These are phyloP conservation scores for Leccinum barrowsii DNA, from an alignment of 768 basidiomycete genomes.

Conservation along the genomic window DNA sequence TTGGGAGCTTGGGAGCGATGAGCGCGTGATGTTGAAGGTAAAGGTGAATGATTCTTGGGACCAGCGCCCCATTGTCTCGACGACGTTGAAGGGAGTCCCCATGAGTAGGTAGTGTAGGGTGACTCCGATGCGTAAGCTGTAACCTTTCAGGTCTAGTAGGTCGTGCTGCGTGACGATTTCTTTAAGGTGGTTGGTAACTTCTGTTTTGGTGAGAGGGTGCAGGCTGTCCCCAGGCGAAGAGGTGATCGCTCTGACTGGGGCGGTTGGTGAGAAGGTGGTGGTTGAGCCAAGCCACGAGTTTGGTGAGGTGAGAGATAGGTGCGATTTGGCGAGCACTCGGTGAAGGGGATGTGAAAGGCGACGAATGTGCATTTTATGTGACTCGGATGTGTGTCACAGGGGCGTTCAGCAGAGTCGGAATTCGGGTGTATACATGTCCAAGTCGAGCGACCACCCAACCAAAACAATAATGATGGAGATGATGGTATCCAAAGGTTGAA, in stretches of 20 bases:
- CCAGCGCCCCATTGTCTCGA: no score
- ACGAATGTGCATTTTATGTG: neutral
- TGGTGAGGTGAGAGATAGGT: neutral
- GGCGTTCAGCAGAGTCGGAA: no score
- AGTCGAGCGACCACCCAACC: no score
- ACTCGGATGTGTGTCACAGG: neutral
- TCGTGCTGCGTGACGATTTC: neutral
- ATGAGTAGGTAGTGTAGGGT: no score
- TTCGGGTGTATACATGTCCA: no score
- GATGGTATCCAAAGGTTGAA: no score
- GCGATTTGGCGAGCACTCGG: neutral
- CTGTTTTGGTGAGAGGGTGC: neutral
- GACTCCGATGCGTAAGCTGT: no score
- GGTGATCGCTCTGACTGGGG: neutral
- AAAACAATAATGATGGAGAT: no score
- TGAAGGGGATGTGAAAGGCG: neutral
- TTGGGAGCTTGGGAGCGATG: no score
- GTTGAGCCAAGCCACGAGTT: neutral
- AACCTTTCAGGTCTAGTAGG: neutral
- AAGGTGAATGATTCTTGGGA: no score
- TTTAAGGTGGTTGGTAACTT: neutral
- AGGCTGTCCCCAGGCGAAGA: neutral
- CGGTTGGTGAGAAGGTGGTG: neutral
- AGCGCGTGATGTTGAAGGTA: no score
- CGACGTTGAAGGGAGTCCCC: no score